Percentiles rank a stretch among this genome's conserved stretches.
Conservation (phyloP, 805 yeast genomes). For the Suhomyces sp. region DNA sequence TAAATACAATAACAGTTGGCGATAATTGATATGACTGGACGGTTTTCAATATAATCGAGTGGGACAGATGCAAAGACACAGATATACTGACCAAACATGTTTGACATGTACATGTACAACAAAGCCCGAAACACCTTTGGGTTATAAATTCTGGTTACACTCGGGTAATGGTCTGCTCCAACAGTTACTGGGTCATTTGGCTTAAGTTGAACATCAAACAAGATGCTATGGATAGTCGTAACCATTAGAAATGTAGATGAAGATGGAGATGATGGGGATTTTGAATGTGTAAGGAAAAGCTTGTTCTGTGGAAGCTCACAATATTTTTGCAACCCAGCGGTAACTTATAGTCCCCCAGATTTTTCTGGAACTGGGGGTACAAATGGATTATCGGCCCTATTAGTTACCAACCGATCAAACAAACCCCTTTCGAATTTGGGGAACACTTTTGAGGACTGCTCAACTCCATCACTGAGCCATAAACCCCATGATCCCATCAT, state of each 20-base stretch:
- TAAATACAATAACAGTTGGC: conserved; percentile 18
- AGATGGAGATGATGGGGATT: background rate
- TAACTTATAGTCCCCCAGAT: too few relatives aligned
- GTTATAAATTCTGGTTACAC: conserved; percentile 17
- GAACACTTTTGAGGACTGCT: conserved; percentile 47
- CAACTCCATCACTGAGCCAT: conserved; percentile 83
- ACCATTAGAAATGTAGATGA: background rate
- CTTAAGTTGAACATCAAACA: background rate
- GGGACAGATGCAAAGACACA: conserved; percentile 32
- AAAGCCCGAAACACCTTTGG: conserved; percentile 10
- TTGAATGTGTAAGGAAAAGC: too few relatives aligned
- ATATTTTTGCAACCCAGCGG: background rate
- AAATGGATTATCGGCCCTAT: conserved; percentile 15
- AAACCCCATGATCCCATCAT: conserved; percentile 84
- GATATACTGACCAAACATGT: conserved; percentile 30
- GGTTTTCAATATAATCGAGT: conserved; percentile 30
- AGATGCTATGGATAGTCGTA: too few relatives aligned
- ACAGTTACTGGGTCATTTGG: too few relatives aligned
- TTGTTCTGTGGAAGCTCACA: too few relatives aligned
- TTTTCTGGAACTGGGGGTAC: conserved; percentile 16
- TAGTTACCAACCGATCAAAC: conserved; percentile 16
- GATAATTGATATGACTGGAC: conserved; percentile 28
- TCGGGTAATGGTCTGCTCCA: too few relatives aligned
- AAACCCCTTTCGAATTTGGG: conserved; percentile 53
- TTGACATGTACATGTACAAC: conserved; percentile 19